These are phyloP conservation scores for Russula emetica DNA, from an alignment of 768 basidiomycete genomes.

Conservation along the genomic window DNA sequence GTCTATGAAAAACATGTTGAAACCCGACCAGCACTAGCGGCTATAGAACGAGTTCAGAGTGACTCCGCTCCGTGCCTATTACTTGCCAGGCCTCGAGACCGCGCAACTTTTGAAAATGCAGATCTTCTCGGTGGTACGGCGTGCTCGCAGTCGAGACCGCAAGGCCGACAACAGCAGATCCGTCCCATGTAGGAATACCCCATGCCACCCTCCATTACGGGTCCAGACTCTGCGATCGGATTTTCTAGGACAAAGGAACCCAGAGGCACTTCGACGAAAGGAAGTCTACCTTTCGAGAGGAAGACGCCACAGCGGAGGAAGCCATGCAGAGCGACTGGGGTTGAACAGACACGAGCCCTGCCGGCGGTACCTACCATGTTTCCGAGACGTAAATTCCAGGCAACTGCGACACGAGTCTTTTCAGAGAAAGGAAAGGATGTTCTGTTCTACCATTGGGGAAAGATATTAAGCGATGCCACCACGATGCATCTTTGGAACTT, in stretches of 20 bases:
- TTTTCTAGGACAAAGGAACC: conserved; percentile 4
- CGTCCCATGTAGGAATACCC: neutral
- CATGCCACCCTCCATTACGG: neutral
- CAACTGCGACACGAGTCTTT: neutral
- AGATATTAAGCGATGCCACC: neutral
- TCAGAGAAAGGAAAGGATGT: conserved; percentile 2
- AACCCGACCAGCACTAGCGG: conserved; percentile 1
- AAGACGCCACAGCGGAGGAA: conserved; percentile 9
- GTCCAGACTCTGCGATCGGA: conserved; percentile 13
- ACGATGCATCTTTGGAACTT: conserved; percentile 2
- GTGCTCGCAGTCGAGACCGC: conserved; percentile 12
- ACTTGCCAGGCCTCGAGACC: neutral
- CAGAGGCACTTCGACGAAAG: neutral
- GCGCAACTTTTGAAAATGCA: neutral
- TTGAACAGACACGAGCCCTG: neutral
- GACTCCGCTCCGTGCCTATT: conserved; percentile 12
- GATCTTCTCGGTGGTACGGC: neutral
- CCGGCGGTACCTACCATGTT: neutral
- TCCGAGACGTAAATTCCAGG: conserved; percentile 1
- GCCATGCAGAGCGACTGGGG: conserved; percentile 11
- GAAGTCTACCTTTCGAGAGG: neutral
- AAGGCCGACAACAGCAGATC: conserved; percentile 6
- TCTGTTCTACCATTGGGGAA: neutral
- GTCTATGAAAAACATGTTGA: conserved; percentile 20
- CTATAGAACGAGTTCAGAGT: conserved; percentile 4